Evolutionary conservation across 176 grass and related monocot genomes (phyloP), one percentile per base, ranked within the genome.

Genomic region (Eleusine indica): DNA sequence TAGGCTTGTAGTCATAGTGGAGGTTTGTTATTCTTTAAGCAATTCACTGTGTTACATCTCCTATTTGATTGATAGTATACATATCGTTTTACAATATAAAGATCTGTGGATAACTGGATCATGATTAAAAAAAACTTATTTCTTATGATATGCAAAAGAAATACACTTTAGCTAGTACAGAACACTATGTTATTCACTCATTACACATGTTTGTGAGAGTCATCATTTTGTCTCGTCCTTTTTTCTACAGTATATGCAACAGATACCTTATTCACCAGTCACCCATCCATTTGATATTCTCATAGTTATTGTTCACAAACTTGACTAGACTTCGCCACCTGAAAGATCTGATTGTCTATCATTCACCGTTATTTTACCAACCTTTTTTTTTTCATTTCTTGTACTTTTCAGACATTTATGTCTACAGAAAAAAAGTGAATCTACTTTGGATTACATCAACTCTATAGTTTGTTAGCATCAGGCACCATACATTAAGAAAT

Each of bases 111-210:
- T 79, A 73, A 64, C 54, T 25, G 19, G 46, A 48, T 79, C 9
- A 18, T 66, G n/a, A 35, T 35, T 2, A 3, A 79, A 73, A 7
- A 49, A 17, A 79, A 67, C 12, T 69, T 86, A 40, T 79, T 79
- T 79, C 43, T 51, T 65, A 1, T 14, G 4, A 73, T 51, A 56
- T 67, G 46, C 77, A 38, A 3, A 38, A 39, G 15, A 39, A 17
- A 18, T 38, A 9, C 0, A 39, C 32, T 18, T 67, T 67, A 67
- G 2, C 12, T 37, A 66, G 12, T 37, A 37, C 29, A 37, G 0
- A 7, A 2, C 30, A 66, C 61, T 38, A 9, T 37, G 3, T 15
- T 66, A 30, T 30, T 17, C 11, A 25, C 58, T 9, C 6, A 9
- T 25, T 61, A 61, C 61, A 64, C 9, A 29, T 30, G 22, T 30